A percentile compares a stretch with the other conserved stretches of the same genome.
Conservation (phyloP, 1,284 basidiomycete species). For the Abortiporus biennis region DNA sequence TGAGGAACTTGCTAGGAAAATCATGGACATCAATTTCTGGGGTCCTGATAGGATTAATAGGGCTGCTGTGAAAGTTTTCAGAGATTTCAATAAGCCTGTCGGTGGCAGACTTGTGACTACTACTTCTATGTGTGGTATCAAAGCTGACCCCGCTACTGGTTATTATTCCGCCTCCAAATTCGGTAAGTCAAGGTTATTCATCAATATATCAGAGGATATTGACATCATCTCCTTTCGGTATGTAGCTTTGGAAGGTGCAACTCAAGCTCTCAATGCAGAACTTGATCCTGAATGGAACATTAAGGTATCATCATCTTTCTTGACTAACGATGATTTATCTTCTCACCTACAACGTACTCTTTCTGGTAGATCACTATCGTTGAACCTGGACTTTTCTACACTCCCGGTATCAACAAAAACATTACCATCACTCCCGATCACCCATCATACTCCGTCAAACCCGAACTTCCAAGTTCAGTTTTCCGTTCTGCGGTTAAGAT, state of each 20-base stretch:
- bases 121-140: constrained; percentile 23
- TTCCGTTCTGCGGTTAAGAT: too few species aligned
- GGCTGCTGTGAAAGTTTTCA: constrained; percentile 28
- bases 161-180: constrained; percentile 24
- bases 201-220: neutral
- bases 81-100: constrained; percentile 27
- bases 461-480: constrained; percentile 1
- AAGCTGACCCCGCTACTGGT: constrained; percentile 16
- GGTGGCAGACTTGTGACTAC: constrained; percentile 29
- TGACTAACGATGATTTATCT: too few species aligned
- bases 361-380: constrained; percentile 7
- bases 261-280: constrained; percentile 18
- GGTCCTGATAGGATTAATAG: constrained; percentile 27
- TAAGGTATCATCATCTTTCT: constrained; percentile 19
- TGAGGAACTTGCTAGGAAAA: constrained; percentile 21
- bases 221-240: too few species aligned
- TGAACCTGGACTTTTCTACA: constrained; percentile 7
- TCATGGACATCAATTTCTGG: constrained; percentile 34
- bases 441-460: constrained; percentile 7
- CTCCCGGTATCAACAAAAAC: neutral
- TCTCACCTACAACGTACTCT: neutral
- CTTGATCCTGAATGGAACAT: constrained; percentile 26
- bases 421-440: neutral
- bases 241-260: constrained; percentile 21
- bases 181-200: constrained; percentile 4